A percentile compares a stretch with the other conserved stretches of the same genome.
Conservation (phyloP, 108 stramenopile species). For the Pseudonitzschia pungens region DNA sequence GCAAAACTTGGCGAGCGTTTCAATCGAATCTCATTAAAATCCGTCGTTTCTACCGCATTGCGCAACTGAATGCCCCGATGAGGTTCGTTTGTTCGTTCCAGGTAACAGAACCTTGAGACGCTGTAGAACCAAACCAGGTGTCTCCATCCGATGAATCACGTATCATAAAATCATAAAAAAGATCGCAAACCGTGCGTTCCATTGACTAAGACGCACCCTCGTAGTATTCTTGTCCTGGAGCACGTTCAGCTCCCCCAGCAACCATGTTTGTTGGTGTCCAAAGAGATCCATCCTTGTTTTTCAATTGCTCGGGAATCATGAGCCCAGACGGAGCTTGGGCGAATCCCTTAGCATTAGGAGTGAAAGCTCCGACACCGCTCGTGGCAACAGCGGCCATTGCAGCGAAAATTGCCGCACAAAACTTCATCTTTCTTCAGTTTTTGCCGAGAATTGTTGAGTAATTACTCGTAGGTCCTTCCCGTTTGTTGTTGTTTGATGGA, state of each 20-base stretch:
- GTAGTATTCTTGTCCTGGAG: slow-evolving; percentile 57
- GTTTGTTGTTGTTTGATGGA: background rate
- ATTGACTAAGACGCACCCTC: slow-evolving; percentile 42
- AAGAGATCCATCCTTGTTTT: slow-evolving; percentile 1
- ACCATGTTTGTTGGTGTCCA: slow-evolving; percentile 41
- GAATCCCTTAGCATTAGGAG: background rate
- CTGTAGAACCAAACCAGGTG: background rate
- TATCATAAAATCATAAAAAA: background rate
- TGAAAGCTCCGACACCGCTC: slow-evolving; percentile 7
- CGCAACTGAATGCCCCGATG: background rate
- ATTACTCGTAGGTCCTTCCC: background rate
- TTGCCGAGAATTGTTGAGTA: background rate
- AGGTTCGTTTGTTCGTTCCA: background rate
- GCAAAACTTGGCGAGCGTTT: background rate
- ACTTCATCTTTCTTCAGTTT: background rate
- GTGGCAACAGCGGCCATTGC: background rate
- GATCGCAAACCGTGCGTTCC: too few relatives aligned
- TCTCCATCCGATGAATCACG: too few relatives aligned
- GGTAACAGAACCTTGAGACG: background rate
- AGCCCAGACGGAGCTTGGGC: background rate
- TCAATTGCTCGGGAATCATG: slow-evolving; percentile 9
- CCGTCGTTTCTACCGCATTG: background rate
- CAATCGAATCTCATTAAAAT: background rate
- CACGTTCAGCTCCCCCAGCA: slow-evolving; percentile 50
- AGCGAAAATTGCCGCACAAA: slow-evolving; percentile 7